phyloP scores from a whole-genome alignment of 129 eudicot genomes.

The Flaveria ramosissima region DNA sequence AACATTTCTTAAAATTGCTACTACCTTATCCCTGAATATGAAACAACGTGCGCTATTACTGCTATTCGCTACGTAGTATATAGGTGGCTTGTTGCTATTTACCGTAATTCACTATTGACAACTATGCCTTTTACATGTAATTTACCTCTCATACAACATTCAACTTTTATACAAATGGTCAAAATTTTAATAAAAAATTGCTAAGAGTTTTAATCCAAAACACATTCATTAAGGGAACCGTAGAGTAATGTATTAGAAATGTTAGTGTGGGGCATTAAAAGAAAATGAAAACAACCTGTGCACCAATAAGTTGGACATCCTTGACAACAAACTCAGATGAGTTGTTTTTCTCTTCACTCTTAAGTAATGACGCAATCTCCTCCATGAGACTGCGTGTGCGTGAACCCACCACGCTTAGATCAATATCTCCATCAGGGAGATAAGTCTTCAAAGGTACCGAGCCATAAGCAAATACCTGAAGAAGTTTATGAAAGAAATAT shows the following conservation, averaged over 20 bases:
- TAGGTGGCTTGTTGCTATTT: too few relatives aligned
- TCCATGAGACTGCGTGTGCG: slow-evolving; percentile 59
- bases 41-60: too few relatives aligned
- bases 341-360: slow-evolving; percentile 56
- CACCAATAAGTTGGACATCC: slow-evolving; percentile 81
- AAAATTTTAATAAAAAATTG: background rate
- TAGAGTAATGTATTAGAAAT: background rate
- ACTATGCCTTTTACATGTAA: background rate
- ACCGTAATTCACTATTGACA: too few relatives aligned
- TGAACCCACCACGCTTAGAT: slow-evolving; percentile 73
- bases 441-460: slow-evolving; percentile 93
- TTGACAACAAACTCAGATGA: slow-evolving; percentile 64
- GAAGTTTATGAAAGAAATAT: background rate
- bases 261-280: background rate
- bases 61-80: too few relatives aligned
- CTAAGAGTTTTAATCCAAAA: slow-evolving; percentile 6
- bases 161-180: background rate
- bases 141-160: background rate
- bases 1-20: too few relatives aligned
- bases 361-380: slow-evolving; percentile 59
- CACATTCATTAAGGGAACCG: background rate
- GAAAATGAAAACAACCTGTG: slow-evolving; percentile 59
- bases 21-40: too few relatives aligned
- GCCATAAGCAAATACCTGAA: slow-evolving; percentile 86
- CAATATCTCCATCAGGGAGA: slow-evolving; percentile 99